Evolutionary conservation across 2,329 filamentous ascomycete genomes (phyloP).

Genomic region (Nemania diffusa): DNA sequence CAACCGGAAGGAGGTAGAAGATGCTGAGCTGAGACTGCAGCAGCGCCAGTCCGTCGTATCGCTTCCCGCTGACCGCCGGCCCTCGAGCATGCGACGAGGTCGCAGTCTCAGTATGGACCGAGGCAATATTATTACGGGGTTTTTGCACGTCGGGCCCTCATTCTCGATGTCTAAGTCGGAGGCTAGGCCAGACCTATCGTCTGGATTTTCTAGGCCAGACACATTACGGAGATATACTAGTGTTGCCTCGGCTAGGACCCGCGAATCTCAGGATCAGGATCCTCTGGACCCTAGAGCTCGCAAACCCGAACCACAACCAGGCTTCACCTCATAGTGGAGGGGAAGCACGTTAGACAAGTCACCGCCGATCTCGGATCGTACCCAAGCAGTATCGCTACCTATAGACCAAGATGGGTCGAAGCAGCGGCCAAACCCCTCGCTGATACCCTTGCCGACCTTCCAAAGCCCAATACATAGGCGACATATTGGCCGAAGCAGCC

Average conservation of each 20-base stretch:
- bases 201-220: constrained; percentile 36
- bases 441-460: constrained; percentile 13
- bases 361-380: neutral
- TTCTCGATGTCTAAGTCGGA: constrained; percentile 43
- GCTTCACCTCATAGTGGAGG: constrained; percentile 42
- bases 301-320: constrained; percentile 43
- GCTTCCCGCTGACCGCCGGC: constrained; percentile 35
- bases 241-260: constrained; percentile 34
- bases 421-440: constrained; percentile 8
- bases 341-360: constrained; percentile 12
- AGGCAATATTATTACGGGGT: constrained; percentile 41
- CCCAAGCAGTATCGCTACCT: constrained; percentile 5
- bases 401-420: neutral
- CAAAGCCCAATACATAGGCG: constrained; percentile 33
- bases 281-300: constrained; percentile 23
- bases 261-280: constrained; percentile 34
- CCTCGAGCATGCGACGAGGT: constrained; percentile 39
- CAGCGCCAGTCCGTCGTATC: constrained; percentile 53
- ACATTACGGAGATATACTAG: constrained; percentile 40
- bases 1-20: constrained; percentile 63
- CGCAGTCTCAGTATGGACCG: constrained; percentile 47
- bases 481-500: constrained; percentile 9
- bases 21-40: constrained; percentile 53
- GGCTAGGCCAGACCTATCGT: constrained; percentile 25
- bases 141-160: constrained; percentile 47